Evolutionary conservation across 257 asterid genomes (phyloP), one percentile per base, ranked within the genome.

Genomic region (Fraxinus cuspidata): DNA sequence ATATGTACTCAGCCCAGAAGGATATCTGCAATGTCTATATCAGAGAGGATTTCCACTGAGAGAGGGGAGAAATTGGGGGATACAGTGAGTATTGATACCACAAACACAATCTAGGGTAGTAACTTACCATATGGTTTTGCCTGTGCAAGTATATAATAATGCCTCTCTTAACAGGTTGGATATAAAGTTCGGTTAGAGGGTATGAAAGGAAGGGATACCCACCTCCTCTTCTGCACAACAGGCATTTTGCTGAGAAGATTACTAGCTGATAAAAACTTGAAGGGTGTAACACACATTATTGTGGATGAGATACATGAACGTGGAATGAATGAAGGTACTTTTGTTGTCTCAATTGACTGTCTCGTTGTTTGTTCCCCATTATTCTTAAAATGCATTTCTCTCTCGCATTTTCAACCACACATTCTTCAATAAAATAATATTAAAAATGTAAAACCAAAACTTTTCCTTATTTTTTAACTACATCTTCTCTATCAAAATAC

Each of bases 291-390:
- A 70, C 97, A 96, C 82, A 89, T 96, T 73, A 88, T 96, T 47
- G 93, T 96, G 74, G 99, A 96, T 81, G 99, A 96, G 87, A 94
- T 96, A 82, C 99, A 96, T 86, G 99, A 96, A 77, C 99, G 98
- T 72, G 99, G 98, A 85, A 89, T 96, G 73, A 96, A 96, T 84
- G 99, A 96, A 90, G 99, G 99, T 93, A 77, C 51, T 38, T 83
- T 21, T 60, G 32, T 81, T 70, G 71, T 71, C 51, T 53, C 79
- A 63, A 69, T 53, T 16, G 28, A 73, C 76, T 72, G 35, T 32
- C 6, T 32, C 35, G 6, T 32, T 32, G 35, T 32, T 32, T 32
- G 35, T 5, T 32, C 35, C 35, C 35, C 35, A 32, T 32, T 32
- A 3, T 32, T 32, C 6, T 6, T 32, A 32, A 32, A 32, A 32